These are phyloP conservation scores for Picochlorum sp. DNA, from an alignment of 139 green algal genomes.

Conservation along the genomic window DNA sequence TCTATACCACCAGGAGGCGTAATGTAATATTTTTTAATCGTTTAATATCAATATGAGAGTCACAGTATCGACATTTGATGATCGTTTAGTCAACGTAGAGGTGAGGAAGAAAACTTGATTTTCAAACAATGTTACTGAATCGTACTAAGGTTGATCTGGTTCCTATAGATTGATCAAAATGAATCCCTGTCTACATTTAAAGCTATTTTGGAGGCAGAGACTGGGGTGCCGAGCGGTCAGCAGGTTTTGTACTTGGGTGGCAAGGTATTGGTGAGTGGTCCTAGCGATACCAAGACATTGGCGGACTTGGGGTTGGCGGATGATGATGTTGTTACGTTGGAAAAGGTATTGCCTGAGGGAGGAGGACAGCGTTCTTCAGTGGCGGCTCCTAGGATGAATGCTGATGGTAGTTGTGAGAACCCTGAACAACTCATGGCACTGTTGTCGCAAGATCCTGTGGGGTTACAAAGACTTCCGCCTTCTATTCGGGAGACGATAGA, in stretches of 20 bases:
- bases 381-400: conserved; percentile 3
- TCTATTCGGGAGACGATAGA: conserved; percentile 9
- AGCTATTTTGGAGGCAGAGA: conserved; percentile 74
- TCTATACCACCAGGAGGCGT: not conserved
- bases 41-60: conserved; percentile 41
- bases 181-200: conserved; percentile 54
- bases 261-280: conserved; percentile 26
- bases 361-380: not conserved
- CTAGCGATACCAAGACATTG: conserved; percentile 20
- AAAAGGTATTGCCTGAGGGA: not conserved
- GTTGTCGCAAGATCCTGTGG: conserved; percentile 6
- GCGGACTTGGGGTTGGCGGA: conserved; percentile 31
- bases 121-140: not conserved
- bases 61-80: conserved; percentile 36
- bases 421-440: conserved; percentile 20
- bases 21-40: not conserved
- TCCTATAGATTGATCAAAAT: conserved; percentile 46
- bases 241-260: conserved; percentile 56
- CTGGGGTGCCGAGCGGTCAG: conserved; percentile 31
- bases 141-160: not conserved
- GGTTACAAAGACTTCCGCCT: conserved; percentile 10
- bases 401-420: conserved; percentile 11
- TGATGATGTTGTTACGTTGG: conserved; percentile 56
- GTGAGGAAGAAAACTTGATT: conserved; percentile 13
- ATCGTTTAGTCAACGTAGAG: conserved; percentile 45